phyloP scores from a whole-genome alignment of 495 filamentous ascomycete genomes.

The Cudoniella acicularis region DNA sequence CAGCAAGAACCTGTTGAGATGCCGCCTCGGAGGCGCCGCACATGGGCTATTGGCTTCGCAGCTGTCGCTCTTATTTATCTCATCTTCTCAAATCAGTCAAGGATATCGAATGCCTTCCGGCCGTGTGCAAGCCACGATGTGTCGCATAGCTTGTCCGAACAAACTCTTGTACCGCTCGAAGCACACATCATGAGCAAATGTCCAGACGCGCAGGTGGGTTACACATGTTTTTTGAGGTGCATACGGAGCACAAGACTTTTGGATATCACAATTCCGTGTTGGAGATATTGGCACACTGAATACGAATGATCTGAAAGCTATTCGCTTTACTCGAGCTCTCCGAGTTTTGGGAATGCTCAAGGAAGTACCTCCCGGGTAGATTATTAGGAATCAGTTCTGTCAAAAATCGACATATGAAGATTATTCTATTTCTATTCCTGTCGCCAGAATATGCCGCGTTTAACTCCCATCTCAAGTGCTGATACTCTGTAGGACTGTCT shows the following conservation, averaged over 20 bases:
- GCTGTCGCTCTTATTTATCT: constrained; percentile 20
- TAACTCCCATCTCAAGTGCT: neutral
- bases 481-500: constrained; percentile 58
- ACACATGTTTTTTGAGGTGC: neutral
- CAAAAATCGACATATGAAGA: too few species aligned
- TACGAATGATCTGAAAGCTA: too few species aligned
- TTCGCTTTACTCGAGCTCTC: too few species aligned
- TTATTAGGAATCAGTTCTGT: too few species aligned
- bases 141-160: neutral
- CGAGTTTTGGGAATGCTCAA: too few species aligned
- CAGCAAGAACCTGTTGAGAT: constrained; percentile 5
- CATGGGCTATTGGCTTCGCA: constrained; percentile 11
- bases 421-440: too few species aligned
- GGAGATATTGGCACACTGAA: too few species aligned
- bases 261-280: too few species aligned
- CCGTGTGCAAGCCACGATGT: neutral
- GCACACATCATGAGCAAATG: constrained; percentile 96
- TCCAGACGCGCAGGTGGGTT: constrained; percentile 63
- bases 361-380: too few species aligned
- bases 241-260: too few species aligned
- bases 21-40: constrained; percentile 8
- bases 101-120: neutral
- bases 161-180: constrained; percentile 66
- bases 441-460: too few species aligned
- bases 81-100: neutral